Base-by-base conservation (phyloP, 1,284 basidiomycete species). In the Cryptococcus sp. region DNA sequence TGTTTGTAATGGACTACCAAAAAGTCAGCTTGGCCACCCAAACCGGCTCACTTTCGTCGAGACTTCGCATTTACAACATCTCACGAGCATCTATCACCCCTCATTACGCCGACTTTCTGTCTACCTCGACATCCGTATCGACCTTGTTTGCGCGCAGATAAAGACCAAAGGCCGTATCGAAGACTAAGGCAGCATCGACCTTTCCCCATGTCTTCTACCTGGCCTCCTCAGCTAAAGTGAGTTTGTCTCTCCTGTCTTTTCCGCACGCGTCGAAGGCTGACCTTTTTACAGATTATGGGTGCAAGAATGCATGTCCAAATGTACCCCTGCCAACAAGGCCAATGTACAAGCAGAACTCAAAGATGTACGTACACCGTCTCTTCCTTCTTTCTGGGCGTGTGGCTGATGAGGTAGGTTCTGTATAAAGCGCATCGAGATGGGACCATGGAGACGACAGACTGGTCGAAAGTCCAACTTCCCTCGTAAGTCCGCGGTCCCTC, bases 331-430 rank as follows among this genome's bases (percentile, higher is more conserved):
- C n/a, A 73, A 71, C 57, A 74, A 74, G 50, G 52, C 59, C 14
- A 66, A 63, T 11, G 68, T 75, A 32, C 69, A 70, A 45, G 57
- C 59, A 26, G 73, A 75, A 45, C 60, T 75, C 36, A 73, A 72
- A 48, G 57, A 68, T 51, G 70, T 72, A 18, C 48, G 70, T 72
- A 18, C 48, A 14, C 28, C 28, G 66, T 53, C 4, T 32, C 23
- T 21, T 26, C 19, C 23, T 47, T 12, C 10, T 26, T 19, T 9
- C 19, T 9, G n/a, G 14, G 7, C 35, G 6, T 16, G 7, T 6
- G 7, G 14, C 35, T 21, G 35, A 16, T 25, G 12, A 4, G 22
- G 6, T 26, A 72, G 69, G 62, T 74, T 25, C 61, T 74, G 16
- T 73, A 72, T 50, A 58, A 67, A 31, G 72, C 73, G 5, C 71